Base-by-base conservation (phyloP, 2,329 filamentous ascomycete species). In the Epichloe uncinata region DNA sequence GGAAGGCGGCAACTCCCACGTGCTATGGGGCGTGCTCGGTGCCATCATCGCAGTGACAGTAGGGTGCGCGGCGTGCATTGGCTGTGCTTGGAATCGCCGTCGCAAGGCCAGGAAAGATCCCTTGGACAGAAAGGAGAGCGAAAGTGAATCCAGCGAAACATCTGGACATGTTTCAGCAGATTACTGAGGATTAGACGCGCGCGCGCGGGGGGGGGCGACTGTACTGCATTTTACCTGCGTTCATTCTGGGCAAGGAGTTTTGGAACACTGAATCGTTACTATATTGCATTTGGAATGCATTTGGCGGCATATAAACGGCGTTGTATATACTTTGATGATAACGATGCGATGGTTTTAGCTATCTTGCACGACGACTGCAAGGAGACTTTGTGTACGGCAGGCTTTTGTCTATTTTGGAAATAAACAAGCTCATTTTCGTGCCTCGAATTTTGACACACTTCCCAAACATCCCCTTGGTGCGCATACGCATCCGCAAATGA, bases 401-500 rank as follows among this genome's bases (percentile, higher is more conserved):
- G 16, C 13, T 41, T 41, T 18, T 22, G 18, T 18, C 38, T 11
- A 11, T 18, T 16, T 41, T 41, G 38, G 38, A 56, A 38, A 56
- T 49, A 47, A 60, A 48, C 5, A 45, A 54, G 45, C 7, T 55
- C 42, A 48, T 58, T 52, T 2, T 53, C 45, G 2, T 54, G 52
- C 2, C 26, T 30, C 26, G 8, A 30, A 9, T 30, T 30, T 52
- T 36, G 2, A 58, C 59, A 38, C 52, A 60, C 22, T 58, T 61
- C 1, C 56, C 57, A 43, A 58, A 57, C 26, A 60, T 8, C 58
- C 53, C 53, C 1, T 45, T 9, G 30, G 33, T 45, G 49, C 5
- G 45, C 11, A 0, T 58, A 50, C 0, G 16, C 52, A 2, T 58
- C 45, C 0, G 42, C 26, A 8, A 50, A 59, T 72, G 16, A 48